phyloP scores from a whole-genome alignment of 1,139 yeast species.

The Hansenula anomala region DNA sequence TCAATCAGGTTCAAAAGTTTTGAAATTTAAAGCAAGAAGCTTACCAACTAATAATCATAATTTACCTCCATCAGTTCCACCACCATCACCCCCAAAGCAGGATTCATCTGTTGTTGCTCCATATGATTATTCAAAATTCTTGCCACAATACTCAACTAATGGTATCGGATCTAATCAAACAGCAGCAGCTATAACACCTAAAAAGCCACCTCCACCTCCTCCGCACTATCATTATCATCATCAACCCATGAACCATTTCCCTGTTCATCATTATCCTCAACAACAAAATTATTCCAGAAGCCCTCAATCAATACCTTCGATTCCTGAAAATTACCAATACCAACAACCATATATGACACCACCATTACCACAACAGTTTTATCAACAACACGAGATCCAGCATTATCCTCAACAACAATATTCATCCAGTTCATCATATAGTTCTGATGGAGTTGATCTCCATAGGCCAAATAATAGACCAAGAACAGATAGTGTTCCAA shows the following conservation, averaged over 20 bases:
- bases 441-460: too few relatives aligned
- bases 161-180: not conserved
- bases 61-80: too few relatives aligned
- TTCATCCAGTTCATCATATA: too few relatives aligned
- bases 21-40: slow-evolving; percentile 12
- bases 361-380: not conserved
- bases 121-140: slow-evolving; percentile 2
- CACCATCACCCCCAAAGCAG: slow-evolving; percentile 4
- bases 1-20: slow-evolving; percentile 3
- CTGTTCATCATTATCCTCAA: too few relatives aligned
- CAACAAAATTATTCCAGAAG: not conserved
- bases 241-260: not conserved
- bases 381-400: slow-evolving; percentile 7
- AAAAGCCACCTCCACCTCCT: not conserved
- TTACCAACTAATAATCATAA: too few relatives aligned
- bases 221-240: not conserved
- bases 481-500: slow-evolving; percentile 22
- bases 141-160: slow-evolving; percentile 11
- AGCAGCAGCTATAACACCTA: not conserved
- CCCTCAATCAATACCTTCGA: not conserved
- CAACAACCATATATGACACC: slow-evolving; percentile 6
- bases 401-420: too few relatives aligned
- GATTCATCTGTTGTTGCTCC: slow-evolving; percentile 9
- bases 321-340: not conserved
- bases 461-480: not conserved